Percentiles rank a stretch among this genome's conserved stretches.
phyloP scores from a whole-genome alignment of 441 rosid genomes.

The Sinapis alba region DNA sequence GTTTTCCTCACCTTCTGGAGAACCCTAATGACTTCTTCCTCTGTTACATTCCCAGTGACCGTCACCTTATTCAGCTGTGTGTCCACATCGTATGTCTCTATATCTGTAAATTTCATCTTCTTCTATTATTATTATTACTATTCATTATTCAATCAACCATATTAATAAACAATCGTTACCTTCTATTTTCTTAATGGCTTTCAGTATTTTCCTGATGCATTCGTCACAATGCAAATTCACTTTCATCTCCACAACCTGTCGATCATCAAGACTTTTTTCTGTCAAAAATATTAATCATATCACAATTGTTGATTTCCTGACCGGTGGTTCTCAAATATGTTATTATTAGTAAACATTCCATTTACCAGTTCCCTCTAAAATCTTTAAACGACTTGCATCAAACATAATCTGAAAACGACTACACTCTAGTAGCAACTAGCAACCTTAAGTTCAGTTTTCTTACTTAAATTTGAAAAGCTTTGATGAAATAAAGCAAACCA shows the following conservation, averaged over 20 bases:
- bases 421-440: neutral
- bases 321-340: neutral
- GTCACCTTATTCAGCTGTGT: constrained; percentile 76
- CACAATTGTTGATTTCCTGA: neutral
- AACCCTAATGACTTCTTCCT: constrained; percentile 68
- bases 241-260: constrained; percentile 76
- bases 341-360: neutral
- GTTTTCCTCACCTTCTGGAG: constrained; percentile 78
- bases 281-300: no score
- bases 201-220: constrained; percentile 78
- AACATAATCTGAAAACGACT: neutral
- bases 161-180: constrained; percentile 45
- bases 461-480: neutral
- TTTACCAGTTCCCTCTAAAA: neutral
- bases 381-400: neutral
- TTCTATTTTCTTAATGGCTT: constrained; percentile 83
- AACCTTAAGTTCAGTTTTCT: neutral
- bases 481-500: constrained; percentile 8
- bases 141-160: neutral
- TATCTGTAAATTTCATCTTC: constrained; percentile 42
- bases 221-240: constrained; percentile 82
- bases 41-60: constrained; percentile 77
- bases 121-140: neutral
- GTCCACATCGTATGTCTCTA: constrained; percentile 78
- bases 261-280: neutral